A percentile compares a stretch with the other conserved stretches of the same genome.
Evolutionary conservation across 1,284 basidiomycete species (phyloP).

Genomic region (Rhodotorula sp.): DNA sequence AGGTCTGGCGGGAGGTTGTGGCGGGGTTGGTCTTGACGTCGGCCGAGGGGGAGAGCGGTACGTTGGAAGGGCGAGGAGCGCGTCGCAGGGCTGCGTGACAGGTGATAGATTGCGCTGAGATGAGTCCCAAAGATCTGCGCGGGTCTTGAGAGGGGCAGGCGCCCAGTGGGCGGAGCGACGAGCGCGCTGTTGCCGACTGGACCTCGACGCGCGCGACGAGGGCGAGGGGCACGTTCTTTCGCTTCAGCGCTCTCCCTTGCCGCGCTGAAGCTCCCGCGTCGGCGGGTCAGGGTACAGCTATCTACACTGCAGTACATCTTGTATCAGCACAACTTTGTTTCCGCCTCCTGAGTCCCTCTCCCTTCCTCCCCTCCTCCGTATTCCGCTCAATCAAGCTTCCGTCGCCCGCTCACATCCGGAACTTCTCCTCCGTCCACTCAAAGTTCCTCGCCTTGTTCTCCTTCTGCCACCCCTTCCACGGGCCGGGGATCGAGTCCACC

Average conservation of each 20-base stretch:
- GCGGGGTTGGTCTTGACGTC: neutral
- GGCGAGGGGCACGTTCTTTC: neutral
- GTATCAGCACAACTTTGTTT: neutral
- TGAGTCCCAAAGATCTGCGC: no score
- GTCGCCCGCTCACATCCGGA: neutral
- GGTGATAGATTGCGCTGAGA: no score
- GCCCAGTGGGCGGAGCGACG: no score
- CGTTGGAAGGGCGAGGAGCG: neutral
- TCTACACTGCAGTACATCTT: neutral
- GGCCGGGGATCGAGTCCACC: constrained; percentile 15
- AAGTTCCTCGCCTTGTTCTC: constrained; percentile 33
- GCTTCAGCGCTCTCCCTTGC: neutral
- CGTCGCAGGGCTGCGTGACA: neutral
- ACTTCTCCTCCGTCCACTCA: constrained; percentile 21
- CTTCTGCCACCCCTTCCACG: constrained; percentile 25
- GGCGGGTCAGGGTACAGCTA: neutral
- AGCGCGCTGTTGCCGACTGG: no score
- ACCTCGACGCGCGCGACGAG: no score
- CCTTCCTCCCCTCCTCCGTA: no score
- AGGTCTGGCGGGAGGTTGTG: neutral
- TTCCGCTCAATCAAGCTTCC: neutral
- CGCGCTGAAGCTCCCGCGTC: neutral
- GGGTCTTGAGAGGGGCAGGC: no score
- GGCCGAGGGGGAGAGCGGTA: neutral
- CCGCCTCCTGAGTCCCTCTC: neutral